Evolutionary conservation across 306 rosid genomes (phyloP), one percentile per base, ranked within the genome.

Genomic region (Castanopsis chinensis): DNA sequence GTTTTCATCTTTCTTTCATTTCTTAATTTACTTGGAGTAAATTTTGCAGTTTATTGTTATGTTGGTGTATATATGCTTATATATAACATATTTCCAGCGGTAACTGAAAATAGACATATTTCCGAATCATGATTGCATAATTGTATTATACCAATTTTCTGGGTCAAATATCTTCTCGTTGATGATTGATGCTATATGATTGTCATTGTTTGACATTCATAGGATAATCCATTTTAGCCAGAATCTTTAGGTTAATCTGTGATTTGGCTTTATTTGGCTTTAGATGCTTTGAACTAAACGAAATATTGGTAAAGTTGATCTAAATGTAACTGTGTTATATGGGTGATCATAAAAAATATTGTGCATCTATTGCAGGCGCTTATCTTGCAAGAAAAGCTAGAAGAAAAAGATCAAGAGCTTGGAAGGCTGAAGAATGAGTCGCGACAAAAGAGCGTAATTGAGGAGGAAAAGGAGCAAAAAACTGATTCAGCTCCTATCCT

Each of bases 331-430:
- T 2, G n/a, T 27, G n/a, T 11, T 6, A 2, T 28, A 30, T 12
- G 32, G 15, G 67, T 5, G 17, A 14, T 28, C 43, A 15, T 49
- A 64, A 14, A 0, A 63, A 64, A 12, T 6, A 15, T 18, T 28
- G 70, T 64, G 72, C 80, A n/a, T 76, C 76, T 74, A 25, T 11
- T 74, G 78, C 87, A 95, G 99, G 96, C 90, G 54, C 64, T 84
- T 30, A 78, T 86, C 68, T 78, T 91, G 90, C 93, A 94, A 87
- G 89, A 84, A 81, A 90, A 87, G 81, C 82, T 92, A 55, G 86
- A 84, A 43, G 92, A 94, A 83, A 94, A 86, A 82, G 91, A 94
- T 79, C 69, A 43, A 23, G 91, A 91, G 63, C 79, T 94, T 59
- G 65, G 82, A 74, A 87, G 82, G 63, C 84, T 91, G 59, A 92